Percentiles rank a stretch among this genome's conserved stretches.
These are phyloP conservation scores for Russula compacta DNA, from an alignment of 768 basidiomycete species.

Conservation along the genomic window DNA sequence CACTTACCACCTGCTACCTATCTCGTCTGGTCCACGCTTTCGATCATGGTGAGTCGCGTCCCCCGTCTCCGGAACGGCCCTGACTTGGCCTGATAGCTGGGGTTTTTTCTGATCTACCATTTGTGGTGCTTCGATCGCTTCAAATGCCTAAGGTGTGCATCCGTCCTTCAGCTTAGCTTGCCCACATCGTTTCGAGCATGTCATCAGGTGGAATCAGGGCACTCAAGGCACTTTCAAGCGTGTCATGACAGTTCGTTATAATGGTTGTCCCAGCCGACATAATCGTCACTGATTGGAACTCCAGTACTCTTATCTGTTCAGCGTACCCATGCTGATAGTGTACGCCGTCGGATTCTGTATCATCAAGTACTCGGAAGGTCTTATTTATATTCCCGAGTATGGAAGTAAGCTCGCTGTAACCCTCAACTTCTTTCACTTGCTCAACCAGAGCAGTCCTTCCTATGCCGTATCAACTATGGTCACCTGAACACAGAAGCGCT, in stretches of 20 bases:
- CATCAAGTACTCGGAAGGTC: constrained; percentile 73
- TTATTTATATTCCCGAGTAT: constrained; percentile 31
- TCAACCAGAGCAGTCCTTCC: constrained; percentile 43
- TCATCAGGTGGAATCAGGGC: constrained; percentile 57
- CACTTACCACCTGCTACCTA: constrained; percentile 22
- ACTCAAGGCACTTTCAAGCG: constrained; percentile 71
- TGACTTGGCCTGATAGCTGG: constrained; percentile 34
- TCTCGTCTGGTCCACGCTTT: constrained; percentile 55
- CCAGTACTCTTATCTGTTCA: constrained; percentile 65
- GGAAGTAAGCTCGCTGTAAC: constrained; percentile 34
- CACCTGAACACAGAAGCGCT: constrained; percentile 32
- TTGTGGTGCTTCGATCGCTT: constrained; percentile 77
- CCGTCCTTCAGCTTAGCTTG: not conserved
- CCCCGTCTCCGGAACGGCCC: not conserved
- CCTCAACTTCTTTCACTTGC: not conserved
- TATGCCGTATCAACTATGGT: constrained; percentile 56
- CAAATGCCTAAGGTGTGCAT: constrained; percentile 55
- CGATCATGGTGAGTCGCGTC: constrained; percentile 36
- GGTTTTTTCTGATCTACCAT: constrained; percentile 57
- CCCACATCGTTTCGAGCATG: not conserved
- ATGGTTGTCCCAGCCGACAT: not conserved
- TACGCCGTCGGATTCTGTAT: constrained; percentile 55
- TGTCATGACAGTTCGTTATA: constrained; percentile 62
- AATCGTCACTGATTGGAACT: not conserved
- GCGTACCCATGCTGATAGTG: constrained; percentile 49